phyloP scores from a whole-genome alignment of 1,139 yeast species.

The Schwanniomyces etchellsii region DNA sequence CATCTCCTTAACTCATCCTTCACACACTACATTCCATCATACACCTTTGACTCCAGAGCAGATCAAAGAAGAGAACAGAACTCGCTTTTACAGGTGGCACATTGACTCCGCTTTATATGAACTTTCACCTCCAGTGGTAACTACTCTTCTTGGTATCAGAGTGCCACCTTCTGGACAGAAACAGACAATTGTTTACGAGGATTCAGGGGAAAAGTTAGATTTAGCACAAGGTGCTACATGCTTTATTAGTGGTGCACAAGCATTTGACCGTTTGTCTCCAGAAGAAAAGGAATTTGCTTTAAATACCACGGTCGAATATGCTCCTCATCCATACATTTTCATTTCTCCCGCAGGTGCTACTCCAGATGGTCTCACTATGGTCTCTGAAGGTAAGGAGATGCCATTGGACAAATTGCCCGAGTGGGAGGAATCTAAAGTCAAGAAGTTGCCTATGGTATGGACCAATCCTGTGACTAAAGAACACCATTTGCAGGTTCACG shows the following conservation, averaged over 20 bases:
- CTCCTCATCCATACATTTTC: conserved; percentile 87
- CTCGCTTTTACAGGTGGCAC: conserved; percentile 90
- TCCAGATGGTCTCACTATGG: conserved; percentile 81
- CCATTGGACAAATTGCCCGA: conserved; percentile 63
- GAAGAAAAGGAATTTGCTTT: conserved; percentile 72
- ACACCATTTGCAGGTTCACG: conserved; percentile 81
- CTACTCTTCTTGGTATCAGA: conserved; percentile 74
- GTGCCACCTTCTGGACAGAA: conserved; percentile 57
- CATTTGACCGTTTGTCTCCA: conserved; percentile 58
- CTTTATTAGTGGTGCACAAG: conserved; percentile 74
- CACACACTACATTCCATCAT: conserved; percentile 76
- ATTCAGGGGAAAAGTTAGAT: conserved; percentile 56
- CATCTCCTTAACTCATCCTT: conserved; percentile 70
- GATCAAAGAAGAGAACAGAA: conserved; percentile 52
- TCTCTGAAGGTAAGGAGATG: conserved; percentile 68
- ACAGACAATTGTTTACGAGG: conserved; percentile 53
- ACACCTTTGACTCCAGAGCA: conserved; percentile 55
- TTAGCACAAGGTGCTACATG: conserved; percentile 84
- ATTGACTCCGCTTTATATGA: conserved; percentile 85
- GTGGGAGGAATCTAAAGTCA: conserved; percentile 75
- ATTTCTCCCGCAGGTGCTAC: conserved; percentile 79
- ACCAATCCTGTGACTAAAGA: conserved; percentile 83
- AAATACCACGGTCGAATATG: conserved; percentile 73
- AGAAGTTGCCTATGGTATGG: conserved; percentile 82
- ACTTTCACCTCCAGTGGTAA: conserved; percentile 77